Evolutionary conservation across 805 yeast genomes (phyloP).

Genomic region (Lachancea dasiensis): DNA sequence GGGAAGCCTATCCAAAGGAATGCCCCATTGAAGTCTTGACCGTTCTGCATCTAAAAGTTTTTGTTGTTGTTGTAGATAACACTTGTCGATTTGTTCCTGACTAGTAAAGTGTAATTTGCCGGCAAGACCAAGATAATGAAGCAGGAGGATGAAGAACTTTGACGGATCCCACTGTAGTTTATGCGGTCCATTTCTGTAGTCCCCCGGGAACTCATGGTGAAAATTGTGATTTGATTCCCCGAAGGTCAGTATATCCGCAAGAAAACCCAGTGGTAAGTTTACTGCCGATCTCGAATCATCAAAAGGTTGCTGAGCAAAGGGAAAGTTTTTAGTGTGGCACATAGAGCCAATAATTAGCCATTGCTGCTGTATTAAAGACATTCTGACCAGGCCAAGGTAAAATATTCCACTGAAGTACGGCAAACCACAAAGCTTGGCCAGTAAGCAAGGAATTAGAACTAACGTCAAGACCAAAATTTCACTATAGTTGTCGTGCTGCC

Average conservation of each 20-base stretch:
- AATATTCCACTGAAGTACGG: constrained; percentile 70
- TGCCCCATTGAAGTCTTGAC: constrained; percentile 85
- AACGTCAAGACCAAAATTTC: constrained; percentile 45
- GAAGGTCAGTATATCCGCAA: constrained; percentile 60
- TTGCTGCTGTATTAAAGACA: constrained; percentile 71
- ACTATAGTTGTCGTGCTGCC: constrained; percentile 72
- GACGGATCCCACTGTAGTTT: constrained; percentile 83
- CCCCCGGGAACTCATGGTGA: constrained; percentile 94
- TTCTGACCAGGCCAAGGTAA: constrained; percentile 59
- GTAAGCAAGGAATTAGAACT: constrained; percentile 56
- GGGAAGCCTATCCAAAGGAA: constrained; percentile 84
- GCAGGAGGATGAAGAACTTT: constrained; percentile 58
- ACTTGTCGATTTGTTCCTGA: constrained; percentile 54
- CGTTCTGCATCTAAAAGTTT: constrained; percentile 70
- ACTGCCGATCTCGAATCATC: constrained; percentile 69
- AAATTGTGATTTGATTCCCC: constrained; percentile 93
- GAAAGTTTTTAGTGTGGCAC: constrained; percentile 53
- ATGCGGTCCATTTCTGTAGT: constrained; percentile 69
- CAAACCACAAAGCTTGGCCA: constrained; percentile 71
- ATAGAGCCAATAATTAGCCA: constrained; percentile 72
- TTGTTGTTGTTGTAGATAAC: constrained; percentile 77
- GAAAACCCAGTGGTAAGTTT: constrained; percentile 45
- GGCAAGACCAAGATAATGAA: constrained; percentile 52
- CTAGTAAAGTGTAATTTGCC: constrained; percentile 46
- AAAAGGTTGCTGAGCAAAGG: constrained; percentile 62